Evolutionary conservation across 305 asterid genomes (phyloP).

Genomic region (Fraxinus baroniana): DNA sequence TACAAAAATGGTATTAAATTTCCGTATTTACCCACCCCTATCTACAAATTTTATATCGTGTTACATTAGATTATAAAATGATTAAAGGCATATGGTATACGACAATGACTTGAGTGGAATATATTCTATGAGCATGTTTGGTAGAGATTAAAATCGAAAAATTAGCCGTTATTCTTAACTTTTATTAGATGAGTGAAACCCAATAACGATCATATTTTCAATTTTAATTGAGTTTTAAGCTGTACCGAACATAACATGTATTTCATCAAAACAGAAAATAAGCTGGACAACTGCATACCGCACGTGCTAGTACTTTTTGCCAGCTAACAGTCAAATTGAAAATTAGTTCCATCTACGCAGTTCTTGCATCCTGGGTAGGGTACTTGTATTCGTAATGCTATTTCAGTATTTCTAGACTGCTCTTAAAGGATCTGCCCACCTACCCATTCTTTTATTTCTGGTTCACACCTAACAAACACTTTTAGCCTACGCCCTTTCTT

Average conservation of each 20-base stretch:
- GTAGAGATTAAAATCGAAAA: no score
- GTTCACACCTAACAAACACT: background rate
- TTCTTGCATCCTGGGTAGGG: background rate
- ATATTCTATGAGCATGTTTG: background rate
- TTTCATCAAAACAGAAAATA: background rate
- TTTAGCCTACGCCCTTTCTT: background rate
- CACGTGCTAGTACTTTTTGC: background rate
- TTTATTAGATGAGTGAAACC: no score
- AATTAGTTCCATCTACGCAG: background rate
- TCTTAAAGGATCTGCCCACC: background rate
- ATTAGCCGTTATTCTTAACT: no score
- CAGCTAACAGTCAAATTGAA: background rate
- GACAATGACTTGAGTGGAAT: background rate
- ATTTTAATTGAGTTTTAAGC: no score
- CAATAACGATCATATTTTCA: no score
- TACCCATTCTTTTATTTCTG: background rate
- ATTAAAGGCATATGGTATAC: background rate
- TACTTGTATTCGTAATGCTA: background rate
- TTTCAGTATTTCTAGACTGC: background rate
- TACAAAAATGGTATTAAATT: background rate
- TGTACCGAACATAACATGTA: no score
- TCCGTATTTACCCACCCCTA: background rate
- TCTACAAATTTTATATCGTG: no score
- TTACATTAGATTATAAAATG: background rate
- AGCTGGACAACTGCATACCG: background rate